phyloP scores from a whole-genome alignment of 257 asterid genomes.

The Penstemon davidsonii region DNA sequence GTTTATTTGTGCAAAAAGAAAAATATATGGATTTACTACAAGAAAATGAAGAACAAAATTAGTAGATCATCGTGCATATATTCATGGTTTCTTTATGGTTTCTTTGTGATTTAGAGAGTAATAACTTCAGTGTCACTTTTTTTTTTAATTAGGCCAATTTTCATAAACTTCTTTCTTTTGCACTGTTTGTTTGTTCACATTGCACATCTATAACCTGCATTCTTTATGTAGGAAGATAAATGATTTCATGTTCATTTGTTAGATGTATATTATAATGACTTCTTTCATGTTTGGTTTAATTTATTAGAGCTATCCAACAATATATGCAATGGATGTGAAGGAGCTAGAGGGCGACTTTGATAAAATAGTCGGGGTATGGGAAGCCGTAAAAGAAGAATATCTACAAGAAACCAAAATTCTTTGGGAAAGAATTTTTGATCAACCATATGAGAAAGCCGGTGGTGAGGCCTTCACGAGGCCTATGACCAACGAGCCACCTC shows the following conservation, averaged over 20 bases:
- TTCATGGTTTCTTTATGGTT: not conserved
- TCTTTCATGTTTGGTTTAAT: conserved; percentile 27
- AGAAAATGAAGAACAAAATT: not conserved
- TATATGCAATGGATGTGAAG: conserved; percentile 63
- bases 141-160: not conserved
- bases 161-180: not conserved
- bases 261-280: conserved; percentile 22
- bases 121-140: not conserved
- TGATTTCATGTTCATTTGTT: conserved; percentile 15
- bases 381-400: conserved; percentile 47
- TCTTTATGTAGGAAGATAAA: not conserved
- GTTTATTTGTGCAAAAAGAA: not conserved
- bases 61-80: not conserved
- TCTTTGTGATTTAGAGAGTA: not conserved
- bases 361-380: conserved; percentile 55
- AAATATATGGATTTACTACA: not conserved
- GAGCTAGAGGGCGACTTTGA: conserved; percentile 59
- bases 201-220: not conserved
- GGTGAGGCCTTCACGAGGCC: conserved; percentile 44
- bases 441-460: conserved; percentile 88
- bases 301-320: conserved; percentile 84
- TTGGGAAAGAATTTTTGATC: conserved; percentile 80
- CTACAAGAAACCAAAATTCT: conserved; percentile 48
- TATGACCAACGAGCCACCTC: conserved; percentile 43
- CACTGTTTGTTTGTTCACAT: not conserved